phyloP scores from a whole-genome alignment of 768 basidiomycete genomes.

The Mycena filopes region DNA sequence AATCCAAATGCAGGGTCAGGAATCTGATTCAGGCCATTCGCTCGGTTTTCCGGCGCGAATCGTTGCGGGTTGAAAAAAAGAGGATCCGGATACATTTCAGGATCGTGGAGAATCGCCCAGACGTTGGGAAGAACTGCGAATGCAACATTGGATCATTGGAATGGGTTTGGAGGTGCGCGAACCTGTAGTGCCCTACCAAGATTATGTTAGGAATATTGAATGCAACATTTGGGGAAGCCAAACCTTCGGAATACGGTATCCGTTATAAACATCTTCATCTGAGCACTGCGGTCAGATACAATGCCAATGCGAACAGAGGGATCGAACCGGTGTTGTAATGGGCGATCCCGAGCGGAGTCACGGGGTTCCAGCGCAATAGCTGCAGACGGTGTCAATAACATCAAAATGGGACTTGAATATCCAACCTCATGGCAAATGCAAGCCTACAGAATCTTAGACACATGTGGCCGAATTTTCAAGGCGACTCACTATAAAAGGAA shows the following conservation, averaged over 20 bases:
- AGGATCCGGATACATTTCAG: slow-evolving; percentile 51
- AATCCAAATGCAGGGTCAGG: slow-evolving; percentile 54
- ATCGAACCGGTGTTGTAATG: slow-evolving; percentile 37
- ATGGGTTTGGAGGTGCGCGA: not conserved
- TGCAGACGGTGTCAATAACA: slow-evolving; percentile 16
- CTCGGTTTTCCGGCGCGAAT: slow-evolving; percentile 43
- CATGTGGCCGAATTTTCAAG: not conserved
- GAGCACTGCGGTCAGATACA: not conserved
- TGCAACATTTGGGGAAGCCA: not conserved
- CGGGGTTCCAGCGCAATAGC: slow-evolving; percentile 57
- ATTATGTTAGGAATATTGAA: no score
- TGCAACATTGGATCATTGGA: not conserved
- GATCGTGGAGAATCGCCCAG: slow-evolving; percentile 56
- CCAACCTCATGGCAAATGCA: slow-evolving; percentile 44
- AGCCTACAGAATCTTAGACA: slow-evolving; percentile 30
- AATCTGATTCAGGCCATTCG: slow-evolving; percentile 45
- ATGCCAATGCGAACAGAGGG: not conserved
- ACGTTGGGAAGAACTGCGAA: slow-evolving; percentile 38
- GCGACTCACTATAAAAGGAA: slow-evolving; percentile 51
- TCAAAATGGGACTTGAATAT: not conserved
- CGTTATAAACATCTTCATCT: slow-evolving; percentile 52
- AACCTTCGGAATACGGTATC: slow-evolving; percentile 51
- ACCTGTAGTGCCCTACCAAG: slow-evolving; percentile 42
- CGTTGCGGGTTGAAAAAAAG: slow-evolving; percentile 51
- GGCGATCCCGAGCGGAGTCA: slow-evolving; percentile 45